A percentile compares a stretch with the other conserved stretches of the same genome.
phyloP scores from a whole-genome alignment of 345 rosid species.

The Hevea brasiliensis region DNA sequence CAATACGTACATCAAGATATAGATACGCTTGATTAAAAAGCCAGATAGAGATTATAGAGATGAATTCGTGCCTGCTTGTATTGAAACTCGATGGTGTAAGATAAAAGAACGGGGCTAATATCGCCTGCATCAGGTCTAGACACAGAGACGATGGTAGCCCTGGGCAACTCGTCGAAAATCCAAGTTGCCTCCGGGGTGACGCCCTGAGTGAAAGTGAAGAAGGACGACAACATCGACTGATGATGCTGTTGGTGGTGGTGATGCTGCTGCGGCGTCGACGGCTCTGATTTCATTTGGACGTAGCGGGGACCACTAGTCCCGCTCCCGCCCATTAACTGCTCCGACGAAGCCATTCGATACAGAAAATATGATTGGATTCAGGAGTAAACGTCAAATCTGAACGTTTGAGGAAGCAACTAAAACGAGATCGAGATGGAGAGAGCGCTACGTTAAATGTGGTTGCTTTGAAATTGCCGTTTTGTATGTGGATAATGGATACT shows the following conservation, averaged over 20 bases:
- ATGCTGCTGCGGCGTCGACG: conserved; percentile 21
- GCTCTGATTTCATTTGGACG: conserved; percentile 74
- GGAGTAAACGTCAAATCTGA: conserved; percentile 10
- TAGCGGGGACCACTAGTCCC: conserved; percentile 49
- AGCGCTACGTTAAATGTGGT: conserved; percentile 1
- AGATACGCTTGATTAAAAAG: not conserved
- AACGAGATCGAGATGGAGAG: not conserved
- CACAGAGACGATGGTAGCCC: conserved; percentile 68
- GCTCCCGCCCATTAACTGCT: conserved; percentile 59
- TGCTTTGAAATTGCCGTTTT: conserved; percentile 5
- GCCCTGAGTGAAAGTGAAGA: conserved; percentile 52
- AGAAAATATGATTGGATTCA: not conserved
- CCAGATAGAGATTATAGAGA: not conserved
- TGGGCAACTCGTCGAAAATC: conserved; percentile 86
- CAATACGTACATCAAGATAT: not conserved
- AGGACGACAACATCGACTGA: conserved; percentile 50
- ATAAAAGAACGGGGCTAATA: conserved; percentile 76
- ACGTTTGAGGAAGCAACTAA: not conserved
- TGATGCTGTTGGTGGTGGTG: conserved; percentile 2
- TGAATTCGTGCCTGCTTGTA: conserved; percentile 73
- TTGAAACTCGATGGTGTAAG: conserved; percentile 80
- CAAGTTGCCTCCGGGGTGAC: conserved; percentile 54
- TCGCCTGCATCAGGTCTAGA: conserved; percentile 89
- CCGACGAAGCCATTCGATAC: conserved; percentile 44
- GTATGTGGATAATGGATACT: not conserved